Evolutionary conservation across 2,329 filamentous ascomycete genomes (phyloP), one percentile per base, ranked within the genome.

Genomic region (Mollisiaceae sp.): DNA sequence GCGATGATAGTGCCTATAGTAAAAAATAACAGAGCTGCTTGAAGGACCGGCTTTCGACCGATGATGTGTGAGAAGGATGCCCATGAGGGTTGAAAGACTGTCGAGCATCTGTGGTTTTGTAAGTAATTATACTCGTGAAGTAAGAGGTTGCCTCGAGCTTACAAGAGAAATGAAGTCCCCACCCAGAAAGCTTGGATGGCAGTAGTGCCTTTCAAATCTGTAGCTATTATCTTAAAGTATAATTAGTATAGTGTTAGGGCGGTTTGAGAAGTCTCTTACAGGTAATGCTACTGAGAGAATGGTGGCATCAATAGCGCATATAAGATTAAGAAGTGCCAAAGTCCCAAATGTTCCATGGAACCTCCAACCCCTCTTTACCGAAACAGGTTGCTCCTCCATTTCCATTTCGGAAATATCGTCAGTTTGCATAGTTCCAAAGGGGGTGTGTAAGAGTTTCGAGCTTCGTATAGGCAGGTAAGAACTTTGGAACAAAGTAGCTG

Each of bases 241-340:
- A 8, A 36, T 62, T 36, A 55, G 54, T 52, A 59, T 39, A 39
- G 12, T 27, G 45, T 47, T 8, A 55, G 11, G 36, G 43, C 11
- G 14, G 18, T 43, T 15, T 65, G 22, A 45, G 38, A 14, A 60
- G 45, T 55, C 11, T 57, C 68, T 64, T 71, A 73, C 70, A 55
- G 70, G 69, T 60, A 74, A 62, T 52, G 67, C 65, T 39, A 73
- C 71, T 3, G 63, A 64, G 60, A 90, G 80, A 15, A 85, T 88
- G 0, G 88, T 90, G 8, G 86, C 86, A 75, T 90, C 87, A 41
- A 90, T 79, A n/a, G 87, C 86, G 11, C 86, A 85, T 78, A 88
- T 86, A 22, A 90, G 77, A 60, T 73, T 73, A 24, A 72, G 59
- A 14, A 74, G 27, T 57, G 64, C 70, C 36, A 74, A 60, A 60